Percentiles rank a stretch among this genome's conserved stretches.
phyloP scores from a whole-genome alignment of 805 yeast species.

The Kregervanrija delftensis region DNA sequence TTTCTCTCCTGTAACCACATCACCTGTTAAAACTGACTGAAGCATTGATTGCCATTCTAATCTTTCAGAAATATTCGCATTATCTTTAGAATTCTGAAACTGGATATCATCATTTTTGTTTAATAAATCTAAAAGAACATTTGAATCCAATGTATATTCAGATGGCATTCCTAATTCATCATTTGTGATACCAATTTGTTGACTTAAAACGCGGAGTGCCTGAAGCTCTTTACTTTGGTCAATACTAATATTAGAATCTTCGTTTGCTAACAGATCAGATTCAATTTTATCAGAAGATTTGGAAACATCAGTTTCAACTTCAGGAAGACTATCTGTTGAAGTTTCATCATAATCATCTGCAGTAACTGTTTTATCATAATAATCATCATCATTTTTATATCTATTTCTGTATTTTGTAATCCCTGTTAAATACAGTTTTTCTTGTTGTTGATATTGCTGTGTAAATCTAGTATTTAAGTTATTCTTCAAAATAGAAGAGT shows the following conservation, averaged over 20 bases:
- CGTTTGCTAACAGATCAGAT: not conserved
- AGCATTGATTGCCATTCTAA: slow-evolving; percentile 96
- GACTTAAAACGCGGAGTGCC: slow-evolving; percentile 25
- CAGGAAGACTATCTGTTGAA: no score
- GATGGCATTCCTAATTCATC: slow-evolving; percentile 28
- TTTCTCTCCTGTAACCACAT: slow-evolving; percentile 87
- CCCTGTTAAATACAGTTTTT: slow-evolving; percentile 41
- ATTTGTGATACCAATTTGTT: slow-evolving; percentile 26
- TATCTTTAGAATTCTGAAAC: slow-evolving; percentile 21
- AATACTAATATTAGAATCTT: slow-evolving; percentile 3
- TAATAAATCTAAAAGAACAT: slow-evolving; percentile 25
- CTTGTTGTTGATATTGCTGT: slow-evolving; percentile 45
- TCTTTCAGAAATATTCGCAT: slow-evolving; percentile 52
- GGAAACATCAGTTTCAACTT: slow-evolving; percentile 24
- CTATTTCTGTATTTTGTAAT: slow-evolving; percentile 30
- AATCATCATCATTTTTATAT: slow-evolving; percentile 38
- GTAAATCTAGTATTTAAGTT: slow-evolving; percentile 27
- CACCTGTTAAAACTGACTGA: slow-evolving; percentile 86
- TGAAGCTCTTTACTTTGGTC: slow-evolving; percentile 21
- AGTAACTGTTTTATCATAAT: slow-evolving; percentile 44
- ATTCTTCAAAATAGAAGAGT: slow-evolving; percentile 23
- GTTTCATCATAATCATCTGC: slow-evolving; percentile 25
- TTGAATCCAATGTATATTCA: slow-evolving; percentile 30
- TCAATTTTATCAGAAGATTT: slow-evolving; percentile 11
- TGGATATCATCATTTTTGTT: slow-evolving; percentile 31